Evolutionary conservation across 352 stramenopile species (phyloP), one percentile per base, ranked within the genome.

Genomic region (Phytopythium chamaehyphon): DNA sequence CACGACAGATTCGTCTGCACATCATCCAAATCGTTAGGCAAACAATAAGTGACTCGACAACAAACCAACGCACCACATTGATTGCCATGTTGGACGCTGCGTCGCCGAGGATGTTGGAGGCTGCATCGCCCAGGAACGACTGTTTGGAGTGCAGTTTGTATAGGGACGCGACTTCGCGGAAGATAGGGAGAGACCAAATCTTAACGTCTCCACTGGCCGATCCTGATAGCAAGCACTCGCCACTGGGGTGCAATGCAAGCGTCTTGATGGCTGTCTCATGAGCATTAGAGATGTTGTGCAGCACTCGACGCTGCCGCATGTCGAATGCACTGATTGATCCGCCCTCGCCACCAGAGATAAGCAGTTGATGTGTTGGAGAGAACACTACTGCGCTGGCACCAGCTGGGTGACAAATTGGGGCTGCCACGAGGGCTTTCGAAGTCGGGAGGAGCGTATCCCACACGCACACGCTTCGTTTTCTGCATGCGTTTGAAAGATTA

Each of bases 121-220:
- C 82, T 1, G 77, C 80, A 28, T 89, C 82, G 18, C 82, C 76
- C 3, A 93, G 62, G 55, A 93, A 90, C 18, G 80, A 90, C 50
- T 82, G 75, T 58, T 90, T 92, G 19, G 81, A 66, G 57, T 92
- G 77, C 22, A 92, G 69, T 58, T 91, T 95, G 50, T 55, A 73
- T 18, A 89, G 59, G 40, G 75, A 69, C 12, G 73, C 72, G n/a
- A 93, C 57, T 53, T 95, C 83, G 16, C 84, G 73, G 56, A 95
- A 95, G 39, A 93, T 83, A 11, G 84, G 83, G 22, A 95, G 57
- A 14, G 84, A 89, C 84, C 84, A 95, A 46, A 95, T 92, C 69
- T 95, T 95, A 40, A 95, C 69, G 47, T 93, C 85, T 6, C 85
- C 85, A 18, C 78, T 82, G 22, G 85, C 79, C 1, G 85, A 93